Percentiles rank a stretch among this genome's conserved stretches.
phyloP scores from a whole-genome alignment of 306 rosid species.

The Potentilla sterilis region DNA sequence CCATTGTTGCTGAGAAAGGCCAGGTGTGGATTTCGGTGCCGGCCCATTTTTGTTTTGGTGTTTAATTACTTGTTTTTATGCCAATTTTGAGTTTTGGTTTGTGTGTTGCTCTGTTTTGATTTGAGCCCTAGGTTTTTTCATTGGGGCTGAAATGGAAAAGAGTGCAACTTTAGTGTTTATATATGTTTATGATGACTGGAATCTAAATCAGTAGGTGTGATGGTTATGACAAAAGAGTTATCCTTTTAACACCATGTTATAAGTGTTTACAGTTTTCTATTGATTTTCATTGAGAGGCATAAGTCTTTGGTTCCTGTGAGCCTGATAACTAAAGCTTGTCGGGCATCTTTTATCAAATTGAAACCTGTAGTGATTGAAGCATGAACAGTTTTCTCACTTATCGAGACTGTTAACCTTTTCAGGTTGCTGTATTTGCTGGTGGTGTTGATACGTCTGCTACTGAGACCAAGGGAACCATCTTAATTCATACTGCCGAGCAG shows the following conservation, averaged over 20 bases:
- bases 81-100: background rate
- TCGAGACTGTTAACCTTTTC: conserved; percentile 21
- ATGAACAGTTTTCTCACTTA: background rate
- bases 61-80: background rate
- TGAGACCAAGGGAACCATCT: conserved; percentile 89
- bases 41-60: conserved; percentile 1
- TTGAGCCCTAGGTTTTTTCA: background rate
- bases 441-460: conserved; percentile 97
- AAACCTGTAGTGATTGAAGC: background rate
- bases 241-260: background rate
- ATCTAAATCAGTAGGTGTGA: background rate
- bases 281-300: background rate
- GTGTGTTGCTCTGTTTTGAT: conserved; percentile 7
- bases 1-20: conserved; percentile 57
- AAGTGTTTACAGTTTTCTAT: background rate
- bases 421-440: conserved; percentile 89
- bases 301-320: background rate
- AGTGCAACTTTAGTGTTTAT: background rate
- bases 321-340: background rate
- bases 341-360: background rate
- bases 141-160: background rate
- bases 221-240: too few species aligned
- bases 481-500: conserved; percentile 90
- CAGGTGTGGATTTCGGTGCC: conserved; percentile 32
- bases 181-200: background rate